A percentile compares a stretch with the other conserved stretches of the same genome.
Conservation (phyloP, 2,329 filamentous ascomycete species). For the Huntiella bhutanensis region DNA sequence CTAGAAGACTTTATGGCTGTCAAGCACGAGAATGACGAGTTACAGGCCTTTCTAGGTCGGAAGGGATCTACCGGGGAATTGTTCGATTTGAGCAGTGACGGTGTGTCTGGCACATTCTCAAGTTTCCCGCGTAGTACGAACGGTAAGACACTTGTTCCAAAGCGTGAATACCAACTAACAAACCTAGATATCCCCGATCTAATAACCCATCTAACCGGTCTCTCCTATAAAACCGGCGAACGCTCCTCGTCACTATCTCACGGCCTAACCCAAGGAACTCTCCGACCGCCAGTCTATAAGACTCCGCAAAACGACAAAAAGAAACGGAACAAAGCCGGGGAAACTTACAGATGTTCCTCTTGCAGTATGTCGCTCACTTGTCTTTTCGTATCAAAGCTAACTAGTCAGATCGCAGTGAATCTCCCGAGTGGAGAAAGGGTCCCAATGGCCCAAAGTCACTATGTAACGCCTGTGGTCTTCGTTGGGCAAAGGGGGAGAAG, state of each 20-base stretch:
- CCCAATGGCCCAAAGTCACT: slow-evolving; percentile 84
- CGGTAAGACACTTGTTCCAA: background rate
- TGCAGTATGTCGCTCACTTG: slow-evolving; percentile 42
- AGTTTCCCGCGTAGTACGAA: background rate
- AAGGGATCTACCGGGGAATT: too few species aligned
- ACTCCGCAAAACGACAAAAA: slow-evolving; percentile 52
- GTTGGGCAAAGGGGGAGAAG: slow-evolving; percentile 69
- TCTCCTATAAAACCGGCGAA: slow-evolving; percentile 77
- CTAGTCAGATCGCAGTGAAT: slow-evolving; percentile 54
- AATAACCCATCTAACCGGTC: slow-evolving; percentile 82
- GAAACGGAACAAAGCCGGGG: slow-evolving; percentile 72
- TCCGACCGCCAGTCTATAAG: background rate
- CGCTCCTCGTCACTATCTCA: slow-evolving; percentile 72
- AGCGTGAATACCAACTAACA: background rate
- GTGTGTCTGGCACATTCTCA: background rate
- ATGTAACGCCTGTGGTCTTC: slow-evolving; percentile 78
- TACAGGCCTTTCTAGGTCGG: too few species aligned
- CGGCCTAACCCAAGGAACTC: background rate
- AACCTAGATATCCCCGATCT: slow-evolving; percentile 33
- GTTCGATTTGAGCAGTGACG: too few species aligned
- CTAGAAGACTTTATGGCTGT: too few species aligned
- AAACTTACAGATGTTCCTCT: slow-evolving; percentile 91
- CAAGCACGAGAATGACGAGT: too few species aligned
- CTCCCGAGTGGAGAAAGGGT: slow-evolving; percentile 89
- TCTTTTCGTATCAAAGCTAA: slow-evolving; percentile 1